Evolutionary conservation across 2,329 filamentous ascomycete genomes (phyloP), one percentile per base, ranked within the genome.

Genomic region (Colletotrichum sp.): DNA sequence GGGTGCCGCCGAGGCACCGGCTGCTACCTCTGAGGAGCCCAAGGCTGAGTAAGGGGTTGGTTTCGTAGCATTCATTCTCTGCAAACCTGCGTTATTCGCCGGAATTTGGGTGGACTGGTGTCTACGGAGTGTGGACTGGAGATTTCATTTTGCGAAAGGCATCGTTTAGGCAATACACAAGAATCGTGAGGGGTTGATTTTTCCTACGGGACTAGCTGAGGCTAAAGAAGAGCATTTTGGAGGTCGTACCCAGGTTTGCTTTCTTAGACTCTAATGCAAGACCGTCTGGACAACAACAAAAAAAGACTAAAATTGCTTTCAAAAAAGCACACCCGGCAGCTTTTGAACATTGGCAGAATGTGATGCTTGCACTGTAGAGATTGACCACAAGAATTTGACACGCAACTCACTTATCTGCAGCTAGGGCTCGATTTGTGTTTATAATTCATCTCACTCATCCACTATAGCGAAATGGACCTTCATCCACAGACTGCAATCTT

Each of bases 401-500:
- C n/a, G n/a, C n/a, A 52, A 24, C n/a, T 52, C n/a, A 7, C n/a
- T 52, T 18, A 52, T 52, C 71, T 44, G 62, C 13, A 44, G 34
- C 62, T 30, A n/a, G 15, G 24, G 26, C 15, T 30, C 4, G 24
- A 7, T 28, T 18, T 30, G 24, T 59, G 7, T 18, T 30, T 16
- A 26, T 9, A 7, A 59, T 32, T 30, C 18, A 24, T 26, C 34
- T 74, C 21, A 74, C 12, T 74, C 74, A 10, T 86, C 83, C 32
- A 91, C 83, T 16, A 92, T 87, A 10, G 90, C 91, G 85, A 93
- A 94, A 67, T 92, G 88, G 49, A 94, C 91, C 72, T 89, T 89
- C 68, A 94, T 82, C 92, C 92, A 94, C 62, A 94, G 85, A 80
- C 92, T 94, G 78, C 92, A 94, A 79, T 93, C 92, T 72, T 87